A percentile compares a stretch with the other conserved stretches of the same genome.
Conservation (phyloP, 2,329 filamentous ascomycete species). For the Fusarium continuum region DNA sequence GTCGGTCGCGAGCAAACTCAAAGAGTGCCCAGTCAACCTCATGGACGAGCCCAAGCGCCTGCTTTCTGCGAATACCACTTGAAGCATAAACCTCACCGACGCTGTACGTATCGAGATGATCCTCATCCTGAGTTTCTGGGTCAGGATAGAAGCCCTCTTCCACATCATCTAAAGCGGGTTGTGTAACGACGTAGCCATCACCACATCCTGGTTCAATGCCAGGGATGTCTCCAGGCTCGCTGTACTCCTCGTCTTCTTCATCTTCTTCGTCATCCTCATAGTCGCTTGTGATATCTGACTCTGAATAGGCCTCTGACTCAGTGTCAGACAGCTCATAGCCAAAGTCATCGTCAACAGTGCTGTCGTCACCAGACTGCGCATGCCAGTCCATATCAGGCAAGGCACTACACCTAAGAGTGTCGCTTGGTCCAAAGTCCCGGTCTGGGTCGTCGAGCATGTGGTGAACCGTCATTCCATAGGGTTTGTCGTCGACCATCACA, state of each 20-base stretch:
- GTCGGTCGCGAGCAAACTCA: conserved; percentile 75
- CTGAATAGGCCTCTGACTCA: conserved; percentile 64
- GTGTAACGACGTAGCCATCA: conserved; percentile 83
- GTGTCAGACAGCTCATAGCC: conserved; percentile 70
- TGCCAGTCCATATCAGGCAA: conserved; percentile 55
- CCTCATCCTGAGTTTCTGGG: conserved; percentile 75
- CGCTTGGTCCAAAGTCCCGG: conserved; percentile 49
- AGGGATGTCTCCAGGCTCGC: conserved; percentile 77
- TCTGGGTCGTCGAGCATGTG: conserved; percentile 87
- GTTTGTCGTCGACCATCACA: conserved; percentile 82
- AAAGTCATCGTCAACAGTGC: conserved; percentile 61
- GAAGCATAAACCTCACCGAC: conserved; percentile 89
- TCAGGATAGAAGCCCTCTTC: conserved; percentile 83
- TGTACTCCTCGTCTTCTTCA: conserved; percentile 64
- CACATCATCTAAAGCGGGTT: conserved; percentile 90
- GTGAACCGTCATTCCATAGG: conserved; percentile 95
- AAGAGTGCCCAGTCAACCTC: conserved; percentile 98
- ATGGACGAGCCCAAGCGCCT: conserved; percentile 77
- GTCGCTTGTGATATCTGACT: conserved; percentile 63
- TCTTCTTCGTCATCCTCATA: conserved; percentile 60
- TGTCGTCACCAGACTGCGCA: conserved; percentile 53
- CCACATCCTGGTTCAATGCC: conserved; percentile 80
- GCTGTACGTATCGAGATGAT: conserved; percentile 82
- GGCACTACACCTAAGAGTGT: conserved; percentile 52
- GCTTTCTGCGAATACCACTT: conserved; percentile 83